These are phyloP conservation scores for Stagonosporopsis chrysanthemi DNA, from an alignment of 2,329 filamentous ascomycete genomes.

Conservation along the genomic window DNA sequence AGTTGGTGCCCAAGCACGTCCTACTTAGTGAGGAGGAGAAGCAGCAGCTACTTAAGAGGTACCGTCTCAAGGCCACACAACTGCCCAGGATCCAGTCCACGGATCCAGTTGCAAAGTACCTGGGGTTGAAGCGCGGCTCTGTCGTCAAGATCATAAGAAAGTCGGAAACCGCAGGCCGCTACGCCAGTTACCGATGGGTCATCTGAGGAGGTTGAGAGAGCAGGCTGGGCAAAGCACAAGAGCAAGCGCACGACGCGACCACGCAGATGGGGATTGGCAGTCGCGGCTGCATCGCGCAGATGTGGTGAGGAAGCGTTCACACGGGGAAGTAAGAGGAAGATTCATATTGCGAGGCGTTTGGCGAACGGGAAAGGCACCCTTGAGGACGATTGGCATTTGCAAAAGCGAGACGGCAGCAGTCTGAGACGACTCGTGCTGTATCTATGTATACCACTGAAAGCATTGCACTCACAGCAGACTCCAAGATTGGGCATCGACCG, in stretches of 20 bases:
- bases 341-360: conserved; percentile 44
- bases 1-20: conserved; percentile 93
- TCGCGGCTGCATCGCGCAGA: neutral
- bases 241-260: neutral
- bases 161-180: conserved; percentile 93
- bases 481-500: neutral
- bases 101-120: conserved; percentile 91
- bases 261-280: neutral
- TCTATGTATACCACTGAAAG: conserved; percentile 21
- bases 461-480: neutral
- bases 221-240: neutral
- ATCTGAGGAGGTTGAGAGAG: conserved; percentile 42
- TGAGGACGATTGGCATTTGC: conserved; percentile 22
- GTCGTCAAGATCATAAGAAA: conserved; percentile 98
- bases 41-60: conserved; percentile 81
- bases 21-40: conserved; percentile 92
- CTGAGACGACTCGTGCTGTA: neutral
- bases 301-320: neutral
- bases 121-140: conserved; percentile 87
- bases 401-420: conserved; percentile 14
- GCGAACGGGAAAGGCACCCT: conserved; percentile 29
- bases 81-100: conserved; percentile 88
- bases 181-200: conserved; percentile 88
- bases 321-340: conserved; percentile 12
- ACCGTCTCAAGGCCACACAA: conserved; percentile 97